Evolutionary conservation across 305 asterid species (phyloP), one percentile per base, ranked within the genome.

Genomic region (Fraxinus velutina): DNA sequence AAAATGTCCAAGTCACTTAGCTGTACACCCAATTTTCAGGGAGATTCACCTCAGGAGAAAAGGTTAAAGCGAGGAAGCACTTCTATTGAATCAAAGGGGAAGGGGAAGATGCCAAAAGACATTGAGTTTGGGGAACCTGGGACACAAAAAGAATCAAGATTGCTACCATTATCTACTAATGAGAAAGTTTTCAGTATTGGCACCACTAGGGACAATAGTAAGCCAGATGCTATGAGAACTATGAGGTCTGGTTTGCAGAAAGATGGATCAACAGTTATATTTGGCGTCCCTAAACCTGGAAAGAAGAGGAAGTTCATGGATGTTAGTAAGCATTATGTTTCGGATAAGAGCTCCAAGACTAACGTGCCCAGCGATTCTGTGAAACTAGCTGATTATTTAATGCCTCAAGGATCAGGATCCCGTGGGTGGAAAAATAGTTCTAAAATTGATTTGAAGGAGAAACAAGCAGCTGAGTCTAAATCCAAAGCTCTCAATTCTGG

Each of bases 241-340:
- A 84, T 78, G 94, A 92, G 93, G 91, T 86, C 92, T 78, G 99
- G 94, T 72, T 85, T 88, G 72, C 93, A 89, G 86, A 96, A 90
- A 86, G 97, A 91, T 87, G 92, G 97, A 78, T 86, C 98, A 50
- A 85, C 90, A 86, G 97, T 93, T 80, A 82, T 93, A 70, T 90
- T 94, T 83, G 99, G 99, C 68, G 94, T 94, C 79, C 98, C 98
- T 15, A 92, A 89, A 85, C 99, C 98, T 79, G 98, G 98, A 79
- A 96, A 93, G 90, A 96, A 91, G 85, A 89, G 95, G 86, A 96
- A 96, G 84, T 96, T 92, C 85, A 94, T 96, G 97, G 98, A 96
- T 42, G 99, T 96, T 55, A 94, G 97, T 93, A 94, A 96, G 83
- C 99, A 96, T 82, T 93, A 93, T 73, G 94, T 84, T 84, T 90